Percentiles rank a stretch among this genome's conserved stretches.
Conservation (phyloP, 768 basidiomycete genomes). For the Tephrocybe sp. region DNA sequence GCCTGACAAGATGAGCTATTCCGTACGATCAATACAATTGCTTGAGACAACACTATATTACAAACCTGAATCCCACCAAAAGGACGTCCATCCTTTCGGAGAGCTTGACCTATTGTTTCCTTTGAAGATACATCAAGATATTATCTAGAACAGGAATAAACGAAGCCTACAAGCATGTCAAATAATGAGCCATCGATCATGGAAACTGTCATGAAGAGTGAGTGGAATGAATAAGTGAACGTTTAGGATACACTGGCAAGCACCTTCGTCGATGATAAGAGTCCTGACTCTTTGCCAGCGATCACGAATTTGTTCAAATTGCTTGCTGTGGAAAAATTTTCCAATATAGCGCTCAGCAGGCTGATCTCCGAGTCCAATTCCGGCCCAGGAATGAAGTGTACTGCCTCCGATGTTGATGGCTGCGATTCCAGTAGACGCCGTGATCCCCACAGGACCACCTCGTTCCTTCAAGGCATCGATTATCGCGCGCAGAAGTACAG, state of each 20-base stretch:
- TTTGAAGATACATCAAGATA: constrained; percentile 29
- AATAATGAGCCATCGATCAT: constrained; percentile 84
- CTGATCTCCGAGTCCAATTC: constrained; percentile 73
- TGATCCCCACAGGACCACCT: constrained; percentile 54
- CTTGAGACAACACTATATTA: background rate
- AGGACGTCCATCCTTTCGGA: constrained; percentile 52
- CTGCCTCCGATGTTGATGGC: constrained; percentile 79
- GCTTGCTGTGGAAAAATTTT: constrained; percentile 46
- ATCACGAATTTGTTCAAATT: constrained; percentile 35
- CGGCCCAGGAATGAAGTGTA: constrained; percentile 82
- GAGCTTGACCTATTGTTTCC: constrained; percentile 59
- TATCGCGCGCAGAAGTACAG: constrained; percentile 74
- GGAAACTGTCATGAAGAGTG: constrained; percentile 55
- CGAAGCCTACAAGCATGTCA: constrained; percentile 64
- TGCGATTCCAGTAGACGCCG: constrained; percentile 79
- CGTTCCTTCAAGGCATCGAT: constrained; percentile 44
- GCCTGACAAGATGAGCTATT: constrained; percentile 78
- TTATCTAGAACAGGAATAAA: background rate
- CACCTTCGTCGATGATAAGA: constrained; percentile 86
- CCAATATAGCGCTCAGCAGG: constrained; percentile 45
- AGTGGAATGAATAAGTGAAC: background rate
- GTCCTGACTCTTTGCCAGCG: constrained; percentile 65
- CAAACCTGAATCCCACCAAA: constrained; percentile 86
- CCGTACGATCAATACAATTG: background rate
- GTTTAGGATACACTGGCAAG: constrained; percentile 19